Percentiles rank a stretch among this genome's conserved stretches.
These are phyloP conservation scores for Yarrowia sp. DNA, from an alignment of 805 yeast species.

Conservation along the genomic window DNA sequence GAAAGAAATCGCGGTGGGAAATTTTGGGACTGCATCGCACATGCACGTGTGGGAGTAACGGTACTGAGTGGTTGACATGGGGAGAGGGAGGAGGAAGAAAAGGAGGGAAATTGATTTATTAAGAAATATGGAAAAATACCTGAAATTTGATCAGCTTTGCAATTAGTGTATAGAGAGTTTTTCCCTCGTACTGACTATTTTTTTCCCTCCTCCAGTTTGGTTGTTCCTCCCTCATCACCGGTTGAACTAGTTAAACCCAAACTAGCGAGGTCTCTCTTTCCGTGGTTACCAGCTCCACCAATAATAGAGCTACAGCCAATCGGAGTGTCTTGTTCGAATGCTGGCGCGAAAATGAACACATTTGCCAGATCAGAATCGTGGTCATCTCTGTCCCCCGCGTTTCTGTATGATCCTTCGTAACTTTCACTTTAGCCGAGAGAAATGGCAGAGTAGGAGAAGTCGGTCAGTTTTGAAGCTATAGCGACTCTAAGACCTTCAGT, in stretches of 20 bases:
- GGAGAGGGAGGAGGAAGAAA: neutral
- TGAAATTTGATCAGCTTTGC: too few species aligned
- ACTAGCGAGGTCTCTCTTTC: neutral
- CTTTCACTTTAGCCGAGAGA: neutral
- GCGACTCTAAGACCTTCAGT: neutral
- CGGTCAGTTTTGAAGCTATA: neutral
- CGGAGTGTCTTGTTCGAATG: neutral
- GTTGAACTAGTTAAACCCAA: neutral
- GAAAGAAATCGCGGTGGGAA: slow-evolving; percentile 7
- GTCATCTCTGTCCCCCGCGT: neutral
- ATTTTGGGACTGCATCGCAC: slow-evolving; percentile 9
- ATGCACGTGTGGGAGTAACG: slow-evolving; percentile 11
- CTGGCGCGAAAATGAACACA: neutral
- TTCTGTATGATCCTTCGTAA: neutral
- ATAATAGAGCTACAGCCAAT: neutral
- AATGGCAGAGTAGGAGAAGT: neutral
- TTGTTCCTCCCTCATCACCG: neutral
- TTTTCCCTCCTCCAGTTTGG: too few species aligned
- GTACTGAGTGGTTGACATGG: neutral
- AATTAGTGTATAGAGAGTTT: too few species aligned
- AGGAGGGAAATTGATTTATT: too few species aligned
- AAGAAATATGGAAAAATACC: neutral
- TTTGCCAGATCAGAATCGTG: neutral
- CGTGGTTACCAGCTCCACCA: neutral
- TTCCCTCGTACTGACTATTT: too few species aligned